Base-by-base conservation (phyloP, 2,329 filamentous ascomycete genomes). In the Pestalotiopsis sp. region DNA sequence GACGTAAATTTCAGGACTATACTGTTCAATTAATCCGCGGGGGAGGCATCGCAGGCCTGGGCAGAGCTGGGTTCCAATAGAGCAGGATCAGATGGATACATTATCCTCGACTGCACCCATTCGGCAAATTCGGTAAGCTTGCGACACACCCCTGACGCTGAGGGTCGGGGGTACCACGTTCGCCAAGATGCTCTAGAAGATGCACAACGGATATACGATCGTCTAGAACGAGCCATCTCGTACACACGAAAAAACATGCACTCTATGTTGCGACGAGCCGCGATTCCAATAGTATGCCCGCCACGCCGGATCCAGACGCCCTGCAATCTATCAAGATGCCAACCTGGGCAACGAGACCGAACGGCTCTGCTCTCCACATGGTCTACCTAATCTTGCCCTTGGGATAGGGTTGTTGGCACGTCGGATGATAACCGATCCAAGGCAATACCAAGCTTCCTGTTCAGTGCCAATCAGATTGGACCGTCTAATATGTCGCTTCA, bases 1-100 rank as follows among this genome's bases (percentile, higher is more conserved):
- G 65, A 66, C 57, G 65, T 62, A 61, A 66, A 66, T 55, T 66
- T 62, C 64, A 66, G 64, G 64, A 66, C 26, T 55, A 55, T 66
- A 58, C 17, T n/a, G 24, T 44, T 35, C 64, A 57, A 58, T 66
- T 59, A 66, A 66, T 66, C 64, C 52, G 64, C 40, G 64, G 55
- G 48, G 30, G 26, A 24, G 30, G 2, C 58, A 65, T 44, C 61
- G 35, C 38, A 13, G 44, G 38, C 30, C 26, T 35, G 30, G 30
- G 30, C 30, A 35, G 30, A 35, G 30, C 30, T 52, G 44, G 17
- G 44, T 52, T 52, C 44, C 44, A 52, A 52, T 52, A 20, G 17
- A 20, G 20, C 17, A 20, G 20, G 17, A 52, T 20, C 44, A 52
- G 20, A 52, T 52, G 44, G 44, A 52, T 52, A 52, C 30, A 35